A percentile compares a stretch with the other conserved stretches of the same genome.
phyloP scores from a whole-genome alignment of 1,284 basidiomycete genomes.

The Mycocalia duriaeana region DNA sequence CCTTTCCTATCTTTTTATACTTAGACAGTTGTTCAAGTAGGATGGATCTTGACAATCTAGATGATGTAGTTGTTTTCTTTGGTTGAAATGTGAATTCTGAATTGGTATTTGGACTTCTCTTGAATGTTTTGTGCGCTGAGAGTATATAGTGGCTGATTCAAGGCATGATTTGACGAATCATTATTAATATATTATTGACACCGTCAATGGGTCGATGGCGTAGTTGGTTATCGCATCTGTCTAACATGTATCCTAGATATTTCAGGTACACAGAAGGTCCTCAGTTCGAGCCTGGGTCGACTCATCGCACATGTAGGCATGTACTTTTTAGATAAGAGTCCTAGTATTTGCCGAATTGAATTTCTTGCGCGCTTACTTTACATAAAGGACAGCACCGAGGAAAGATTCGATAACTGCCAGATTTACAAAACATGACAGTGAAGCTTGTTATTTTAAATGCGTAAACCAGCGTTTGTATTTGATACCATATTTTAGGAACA shows the following conservation, averaged over 20 bases:
- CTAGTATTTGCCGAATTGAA: neutral
- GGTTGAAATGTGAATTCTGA: no score
- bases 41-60: no score
- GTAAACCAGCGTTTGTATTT: neutral
- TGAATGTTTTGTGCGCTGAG: no score
- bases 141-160: no score
- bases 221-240: neutral
- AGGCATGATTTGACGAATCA: no score
- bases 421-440: neutral
- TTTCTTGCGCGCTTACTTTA: neutral
- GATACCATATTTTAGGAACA: neutral
- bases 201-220: neutral
- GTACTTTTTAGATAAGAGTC: neutral
- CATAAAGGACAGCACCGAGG: neutral
- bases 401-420: neutral
- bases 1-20: no score
- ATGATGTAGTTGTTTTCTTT: no score
- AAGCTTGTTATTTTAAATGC: neutral
- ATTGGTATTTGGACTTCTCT: no score
- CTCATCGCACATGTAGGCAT: neutral
- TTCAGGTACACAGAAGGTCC: neutral
- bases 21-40: no score
- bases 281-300: conserved; percentile 1
- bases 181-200: no score
- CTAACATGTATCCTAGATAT: neutral